Conservation (phyloP, 1,284 basidiomycete genomes). For the Tausonia pullulans region DNA sequence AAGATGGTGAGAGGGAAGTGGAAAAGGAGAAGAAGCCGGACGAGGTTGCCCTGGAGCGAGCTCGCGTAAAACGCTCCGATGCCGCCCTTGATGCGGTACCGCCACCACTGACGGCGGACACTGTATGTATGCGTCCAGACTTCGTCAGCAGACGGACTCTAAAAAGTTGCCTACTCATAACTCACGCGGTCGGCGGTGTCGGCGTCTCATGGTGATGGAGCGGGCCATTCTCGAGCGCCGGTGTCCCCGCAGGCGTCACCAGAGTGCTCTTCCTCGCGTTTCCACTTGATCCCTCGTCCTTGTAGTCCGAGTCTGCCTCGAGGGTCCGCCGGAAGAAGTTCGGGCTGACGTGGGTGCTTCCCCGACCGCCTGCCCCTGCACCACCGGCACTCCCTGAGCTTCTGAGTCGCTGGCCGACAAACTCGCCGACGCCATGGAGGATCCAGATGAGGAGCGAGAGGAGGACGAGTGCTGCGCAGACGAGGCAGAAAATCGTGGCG, state of each 20-base stretch:
- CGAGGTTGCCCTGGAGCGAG: constrained; percentile 51
- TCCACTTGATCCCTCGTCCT: too few species aligned
- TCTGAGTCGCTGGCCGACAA: constrained; percentile 2
- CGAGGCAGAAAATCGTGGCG: constrained; percentile 66
- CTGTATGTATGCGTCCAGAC: constrained; percentile 5
- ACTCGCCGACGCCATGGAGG: constrained; percentile 42
- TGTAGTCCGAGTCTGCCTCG: not conserved
- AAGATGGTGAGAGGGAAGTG: constrained; percentile 89
- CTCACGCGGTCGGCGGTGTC: not conserved
- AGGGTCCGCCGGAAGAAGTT: not conserved
- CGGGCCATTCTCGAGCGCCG: too few species aligned
- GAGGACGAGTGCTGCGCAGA: constrained; percentile 58
- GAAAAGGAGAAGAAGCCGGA: constrained; percentile 79
- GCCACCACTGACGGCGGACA: constrained; percentile 28
- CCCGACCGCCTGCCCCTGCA: not conserved
- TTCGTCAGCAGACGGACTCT: too few species aligned
- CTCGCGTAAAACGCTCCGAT: constrained; percentile 36
- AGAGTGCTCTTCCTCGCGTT: too few species aligned
- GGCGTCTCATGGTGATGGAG: too few species aligned
- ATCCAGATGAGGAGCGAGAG: constrained; percentile 62
- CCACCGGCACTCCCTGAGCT: too few species aligned
- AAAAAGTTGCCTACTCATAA: too few species aligned
- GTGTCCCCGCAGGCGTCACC: too few species aligned
- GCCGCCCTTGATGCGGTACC: constrained; percentile 33
- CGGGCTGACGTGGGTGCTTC: not conserved